Base-by-base conservation (phyloP, 148 eudicot genomes). In the Arbutus unedo region DNA sequence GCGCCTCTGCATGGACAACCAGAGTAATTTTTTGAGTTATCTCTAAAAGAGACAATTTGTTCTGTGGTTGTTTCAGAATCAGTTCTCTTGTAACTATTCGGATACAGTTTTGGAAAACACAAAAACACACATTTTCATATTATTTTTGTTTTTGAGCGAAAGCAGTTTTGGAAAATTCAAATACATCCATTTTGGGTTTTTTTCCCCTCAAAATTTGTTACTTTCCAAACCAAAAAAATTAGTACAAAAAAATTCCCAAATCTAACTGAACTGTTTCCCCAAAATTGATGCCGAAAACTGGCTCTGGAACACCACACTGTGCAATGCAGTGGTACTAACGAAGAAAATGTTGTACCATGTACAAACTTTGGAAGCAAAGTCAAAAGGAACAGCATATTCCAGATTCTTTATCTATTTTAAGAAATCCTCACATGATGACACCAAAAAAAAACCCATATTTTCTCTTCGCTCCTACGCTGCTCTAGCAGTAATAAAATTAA, bases 1-100 rank as follows among this genome's bases (percentile, higher is more conserved):
- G 78, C 92, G 92, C 80, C 90, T 90, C 97, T 93, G 92, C 85
- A 82, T 62, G 49, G 56, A 31, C 19, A 50, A 59, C 5, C 59
- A 66, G 43, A 41, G 19, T 9, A 68, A 48, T 18, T 7, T 38
- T 7, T 16, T 53, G 51, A 15, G 16, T 10, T 66, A 31, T 23
- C 74, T 74, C 19, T 23, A 16, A 13, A 41, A 68, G 23, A 62
- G 60, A 6, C 16, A 66, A 25, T 16, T 11, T 66, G 5, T 66
- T 31, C 3, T 2, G 70, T 8, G 38, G 25, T 21, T 60, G 67
- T 60, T 8, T 60, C 31, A 62, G 31, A 62, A 59, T 19, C 66
- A 59, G 38, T 62, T 21, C n/a, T 62, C 38, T 62, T 25, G n/a
- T 19, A 62, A 21, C 10, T 2, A 7, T 62, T 62, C 38, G 21